A percentile compares a stretch with the other conserved stretches of the same genome.
phyloP scores from a whole-genome alignment of 306 rosid genomes.

The Citrullus colocynthis region DNA sequence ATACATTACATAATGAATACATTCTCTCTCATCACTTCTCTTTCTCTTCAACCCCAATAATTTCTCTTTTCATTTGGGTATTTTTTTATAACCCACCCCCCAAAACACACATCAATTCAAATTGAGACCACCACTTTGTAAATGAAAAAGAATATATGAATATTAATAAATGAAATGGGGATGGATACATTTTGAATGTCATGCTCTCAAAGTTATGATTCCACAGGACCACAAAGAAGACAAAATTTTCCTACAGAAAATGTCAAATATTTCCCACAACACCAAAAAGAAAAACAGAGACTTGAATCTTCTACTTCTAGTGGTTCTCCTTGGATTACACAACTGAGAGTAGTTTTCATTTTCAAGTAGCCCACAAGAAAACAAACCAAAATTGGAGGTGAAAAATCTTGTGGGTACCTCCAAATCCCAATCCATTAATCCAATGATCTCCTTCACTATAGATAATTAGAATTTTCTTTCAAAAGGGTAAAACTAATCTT shows the following conservation, averaged over 20 bases:
- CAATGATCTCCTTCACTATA: neutral
- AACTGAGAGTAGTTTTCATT: slow-evolving; percentile 8
- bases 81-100: neutral
- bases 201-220: slow-evolving; percentile 13
- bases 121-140: slow-evolving; percentile 9
- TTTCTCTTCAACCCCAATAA: neutral
- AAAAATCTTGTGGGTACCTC: slow-evolving; percentile 4
- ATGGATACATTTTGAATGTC: slow-evolving; percentile 6
- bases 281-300: neutral
- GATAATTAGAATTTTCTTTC: neutral
- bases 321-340: slow-evolving; percentile 1
- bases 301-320: slow-evolving; percentile 6
- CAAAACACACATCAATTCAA: neutral
- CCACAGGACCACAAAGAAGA: slow-evolving; percentile 13
- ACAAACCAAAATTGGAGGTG: slow-evolving; percentile 1
- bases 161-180: slow-evolving; percentile 7
- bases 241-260: slow-evolving; percentile 4
- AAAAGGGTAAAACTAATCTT: neutral
- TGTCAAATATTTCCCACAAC: slow-evolving; percentile 2
- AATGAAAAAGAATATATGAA: neutral
- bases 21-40: slow-evolving; percentile 6
- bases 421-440: neutral
- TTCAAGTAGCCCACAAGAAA: slow-evolving; percentile 3
- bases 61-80: neutral
- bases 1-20: slow-evolving; percentile 4